These are phyloP conservation scores for Neurospora sp. DNA, from an alignment of 495 filamentous ascomycete species.

Conservation along the genomic window DNA sequence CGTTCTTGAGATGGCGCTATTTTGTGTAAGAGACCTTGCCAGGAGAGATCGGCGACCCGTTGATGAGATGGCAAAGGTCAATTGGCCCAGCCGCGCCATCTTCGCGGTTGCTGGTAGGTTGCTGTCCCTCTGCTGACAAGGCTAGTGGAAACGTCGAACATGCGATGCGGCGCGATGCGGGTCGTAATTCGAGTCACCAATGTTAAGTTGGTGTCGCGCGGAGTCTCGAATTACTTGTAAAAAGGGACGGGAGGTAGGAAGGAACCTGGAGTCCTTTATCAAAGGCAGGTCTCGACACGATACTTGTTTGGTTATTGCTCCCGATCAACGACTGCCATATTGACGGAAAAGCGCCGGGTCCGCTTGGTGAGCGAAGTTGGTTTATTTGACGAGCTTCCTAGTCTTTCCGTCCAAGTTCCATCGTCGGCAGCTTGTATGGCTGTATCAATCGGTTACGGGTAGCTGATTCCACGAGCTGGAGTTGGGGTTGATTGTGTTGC, in stretches of 20 bases:
- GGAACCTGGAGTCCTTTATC: not conserved
- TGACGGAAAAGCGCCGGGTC: not conserved
- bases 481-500: not conserved
- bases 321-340: not conserved
- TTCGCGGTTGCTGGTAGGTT: not conserved
- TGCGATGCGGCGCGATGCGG: not conserved
- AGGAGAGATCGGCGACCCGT: not conserved
- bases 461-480: not conserved
- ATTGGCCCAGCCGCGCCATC: not conserved
- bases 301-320: not conserved
- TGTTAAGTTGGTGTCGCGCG: not conserved
- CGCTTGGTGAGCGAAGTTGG: not conserved
- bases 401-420: not conserved
- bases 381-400: not conserved
- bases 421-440: not conserved
- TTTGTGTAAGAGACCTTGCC: not conserved
- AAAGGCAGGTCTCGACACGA: not conserved
- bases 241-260: not conserved
- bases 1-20: not conserved
- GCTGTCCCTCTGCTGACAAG: not conserved
- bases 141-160: not conserved
- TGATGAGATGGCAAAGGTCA: not conserved
- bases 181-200: not conserved
- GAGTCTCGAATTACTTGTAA: not conserved
- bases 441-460: not conserved